These are phyloP conservation scores for Vicia faba DNA, from an alignment of 306 rosid species.

Conservation along the genomic window DNA sequence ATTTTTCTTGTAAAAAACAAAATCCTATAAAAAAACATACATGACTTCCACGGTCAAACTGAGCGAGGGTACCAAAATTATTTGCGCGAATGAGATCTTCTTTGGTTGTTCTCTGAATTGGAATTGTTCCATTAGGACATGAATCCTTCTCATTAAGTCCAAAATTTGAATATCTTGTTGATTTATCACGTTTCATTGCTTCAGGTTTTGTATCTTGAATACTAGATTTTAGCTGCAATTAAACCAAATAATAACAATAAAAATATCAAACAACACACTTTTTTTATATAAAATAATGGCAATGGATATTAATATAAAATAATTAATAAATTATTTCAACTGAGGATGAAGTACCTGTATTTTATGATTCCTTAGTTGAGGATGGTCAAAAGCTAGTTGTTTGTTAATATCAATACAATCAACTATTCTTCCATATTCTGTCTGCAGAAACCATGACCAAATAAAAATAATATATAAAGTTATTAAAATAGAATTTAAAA, in stretches of 20 bases:
- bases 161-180: not conserved
- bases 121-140: slow-evolving; percentile 21
- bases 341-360: slow-evolving; percentile 20
- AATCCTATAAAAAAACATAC: not conserved
- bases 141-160: not conserved
- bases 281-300: not conserved
- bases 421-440: slow-evolving; percentile 26
- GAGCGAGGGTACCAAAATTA: not conserved
- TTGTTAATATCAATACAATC: slow-evolving; percentile 38
- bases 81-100: slow-evolving; percentile 24
- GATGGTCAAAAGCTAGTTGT: slow-evolving; percentile 36
- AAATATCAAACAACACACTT: not conserved
- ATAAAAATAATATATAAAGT: not conserved
- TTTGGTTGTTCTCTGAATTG: slow-evolving; percentile 12
- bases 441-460: not conserved
- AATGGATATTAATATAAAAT: not conserved
- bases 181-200: not conserved
- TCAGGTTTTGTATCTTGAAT: not conserved
- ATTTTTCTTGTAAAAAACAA: not conserved
- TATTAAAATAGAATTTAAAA: not conserved
- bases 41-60: not conserved
- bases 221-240: slow-evolving; percentile 10
- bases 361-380: slow-evolving; percentile 33
- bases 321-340: not conserved
- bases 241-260: not conserved